These are phyloP conservation scores for Mycena vulgaris DNA, from an alignment of 768 basidiomycete species.

Conservation along the genomic window DNA sequence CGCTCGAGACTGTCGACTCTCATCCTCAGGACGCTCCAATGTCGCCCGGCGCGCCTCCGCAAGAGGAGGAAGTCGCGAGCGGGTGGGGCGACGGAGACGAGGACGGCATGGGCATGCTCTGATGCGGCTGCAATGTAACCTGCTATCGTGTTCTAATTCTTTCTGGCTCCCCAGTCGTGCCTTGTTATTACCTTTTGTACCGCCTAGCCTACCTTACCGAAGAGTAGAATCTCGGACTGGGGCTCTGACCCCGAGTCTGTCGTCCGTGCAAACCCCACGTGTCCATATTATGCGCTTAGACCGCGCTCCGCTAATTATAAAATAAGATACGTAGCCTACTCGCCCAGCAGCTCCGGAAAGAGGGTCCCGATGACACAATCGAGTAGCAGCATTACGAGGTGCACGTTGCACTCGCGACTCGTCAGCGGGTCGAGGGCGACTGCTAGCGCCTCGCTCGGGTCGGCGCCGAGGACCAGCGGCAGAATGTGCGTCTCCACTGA, in stretches of 20 bases:
- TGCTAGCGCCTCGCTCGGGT: slow-evolving; percentile 63
- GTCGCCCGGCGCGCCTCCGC: slow-evolving; percentile 50
- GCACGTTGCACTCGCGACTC: slow-evolving; percentile 81
- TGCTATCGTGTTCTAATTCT: slow-evolving; percentile 13
- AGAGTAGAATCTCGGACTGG: background rate
- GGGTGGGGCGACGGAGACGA: slow-evolving; percentile 83
- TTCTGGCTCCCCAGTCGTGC: slow-evolving; percentile 7
- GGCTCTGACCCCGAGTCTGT: background rate
- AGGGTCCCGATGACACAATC: slow-evolving; percentile 80
- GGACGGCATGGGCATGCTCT: slow-evolving; percentile 82
- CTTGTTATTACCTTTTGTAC: background rate
- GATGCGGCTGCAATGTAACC: slow-evolving; percentile 28
- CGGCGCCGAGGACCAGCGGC: slow-evolving; percentile 70
- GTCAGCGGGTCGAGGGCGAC: slow-evolving; percentile 74
- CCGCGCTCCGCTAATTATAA: background rate
- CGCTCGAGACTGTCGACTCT: slow-evolving; percentile 29
- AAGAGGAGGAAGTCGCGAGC: slow-evolving; percentile 77
- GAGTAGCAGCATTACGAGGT: slow-evolving; percentile 80
- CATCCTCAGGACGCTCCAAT: slow-evolving; percentile 45
- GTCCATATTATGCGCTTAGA: background rate
- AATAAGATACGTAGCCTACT: background rate
- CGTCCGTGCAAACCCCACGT: background rate
- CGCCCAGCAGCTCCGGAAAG: slow-evolving; percentile 78
- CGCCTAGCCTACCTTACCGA: too few relatives aligned
- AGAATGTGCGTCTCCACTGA: slow-evolving; percentile 56